These are phyloP conservation scores for Penicillium lagena DNA, from an alignment of 495 filamentous ascomycete species.

Conservation along the genomic window DNA sequence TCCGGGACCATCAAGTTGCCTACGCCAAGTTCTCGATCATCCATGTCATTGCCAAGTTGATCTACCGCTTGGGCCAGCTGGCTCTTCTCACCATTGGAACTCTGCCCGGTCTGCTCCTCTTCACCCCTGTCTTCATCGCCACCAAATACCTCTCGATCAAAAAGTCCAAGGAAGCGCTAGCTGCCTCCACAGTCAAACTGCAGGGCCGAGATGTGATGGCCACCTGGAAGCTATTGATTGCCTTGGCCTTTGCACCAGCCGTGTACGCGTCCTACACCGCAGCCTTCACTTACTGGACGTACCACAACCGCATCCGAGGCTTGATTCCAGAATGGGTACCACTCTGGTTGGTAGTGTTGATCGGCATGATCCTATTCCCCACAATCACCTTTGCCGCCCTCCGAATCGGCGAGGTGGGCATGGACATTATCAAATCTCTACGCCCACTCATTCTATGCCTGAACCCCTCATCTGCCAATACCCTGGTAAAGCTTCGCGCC, in stretches of 20 bases:
- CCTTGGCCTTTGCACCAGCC: constrained; percentile 79
- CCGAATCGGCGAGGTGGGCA: constrained; percentile 91
- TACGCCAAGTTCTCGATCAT: constrained; percentile 78
- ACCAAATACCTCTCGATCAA: constrained; percentile 84
- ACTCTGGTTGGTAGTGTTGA: constrained; percentile 65
- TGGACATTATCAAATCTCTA: constrained; percentile 97
- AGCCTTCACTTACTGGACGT: constrained; percentile 69
- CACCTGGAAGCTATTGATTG: constrained; percentile 95
- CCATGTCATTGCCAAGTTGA: constrained; percentile 66
- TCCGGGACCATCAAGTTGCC: constrained; percentile 93
- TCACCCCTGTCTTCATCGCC: constrained; percentile 84
- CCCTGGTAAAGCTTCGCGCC: constrained; percentile 69
- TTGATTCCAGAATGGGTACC: constrained; percentile 74
- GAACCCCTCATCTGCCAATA: constrained; percentile 77
- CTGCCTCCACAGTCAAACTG: constrained; percentile 89
- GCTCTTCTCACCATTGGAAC: constrained; percentile 70
- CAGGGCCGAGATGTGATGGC: constrained; percentile 94
- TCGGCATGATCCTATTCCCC: constrained; percentile 74
- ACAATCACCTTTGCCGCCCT: constrained; percentile 89
- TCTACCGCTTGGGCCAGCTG: constrained; percentile 77
- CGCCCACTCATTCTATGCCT: constrained; percentile 84
- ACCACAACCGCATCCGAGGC: constrained; percentile 73
- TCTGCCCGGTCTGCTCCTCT: constrained; percentile 80
- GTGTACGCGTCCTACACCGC: constrained; percentile 78
- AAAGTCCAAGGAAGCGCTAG: constrained; percentile 86